A percentile compares a stretch with the other conserved stretches of the same genome.
phyloP scores from a whole-genome alignment of 345 rosid species.

The Gossypium rotundifolium region DNA sequence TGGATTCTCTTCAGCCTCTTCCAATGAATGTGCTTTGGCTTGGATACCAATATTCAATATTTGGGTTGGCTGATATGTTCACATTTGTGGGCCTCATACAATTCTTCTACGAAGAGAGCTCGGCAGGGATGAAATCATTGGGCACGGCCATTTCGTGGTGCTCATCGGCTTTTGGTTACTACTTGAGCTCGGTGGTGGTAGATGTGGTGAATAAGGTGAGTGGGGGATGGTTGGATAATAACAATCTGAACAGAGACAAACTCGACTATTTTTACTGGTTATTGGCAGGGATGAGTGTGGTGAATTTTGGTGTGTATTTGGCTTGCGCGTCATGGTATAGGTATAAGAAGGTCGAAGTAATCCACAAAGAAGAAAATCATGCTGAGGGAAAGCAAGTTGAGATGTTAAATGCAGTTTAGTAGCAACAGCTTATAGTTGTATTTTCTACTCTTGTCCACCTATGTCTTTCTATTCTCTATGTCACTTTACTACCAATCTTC shows the following conservation, averaged over 20 bases:
- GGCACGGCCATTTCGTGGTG: conserved; percentile 50
- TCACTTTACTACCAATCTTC: accelerated
- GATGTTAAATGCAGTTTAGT: not conserved
- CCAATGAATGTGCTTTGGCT: conserved; percentile 62
- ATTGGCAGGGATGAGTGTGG: conserved; percentile 16
- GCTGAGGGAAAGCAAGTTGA: not conserved
- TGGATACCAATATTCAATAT: conserved; percentile 37
- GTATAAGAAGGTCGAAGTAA: conserved; percentile 37
- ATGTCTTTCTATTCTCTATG: no score
- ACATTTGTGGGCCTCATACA: conserved; percentile 47
- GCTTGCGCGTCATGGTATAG: conserved; percentile 58
- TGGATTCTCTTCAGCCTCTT: conserved; percentile 37
- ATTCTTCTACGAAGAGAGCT: conserved; percentile 57
- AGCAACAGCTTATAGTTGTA: not conserved
- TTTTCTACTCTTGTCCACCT: not conserved
- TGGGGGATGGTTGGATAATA: conserved; percentile 36
- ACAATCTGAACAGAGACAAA: conserved; percentile 25
- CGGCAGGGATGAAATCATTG: conserved; percentile 52
- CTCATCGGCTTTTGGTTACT: conserved; percentile 51
- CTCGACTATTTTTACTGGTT: conserved; percentile 35
- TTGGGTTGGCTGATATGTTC: conserved; percentile 60
- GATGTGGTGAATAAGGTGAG: conserved; percentile 47
- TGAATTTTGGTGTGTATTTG: conserved; percentile 46
- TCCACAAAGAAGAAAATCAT: not conserved
- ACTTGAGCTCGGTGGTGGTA: conserved; percentile 46